Conservation (phyloP, 1,284 basidiomycete genomes). For the Ceratobasidium sp. region DNA sequence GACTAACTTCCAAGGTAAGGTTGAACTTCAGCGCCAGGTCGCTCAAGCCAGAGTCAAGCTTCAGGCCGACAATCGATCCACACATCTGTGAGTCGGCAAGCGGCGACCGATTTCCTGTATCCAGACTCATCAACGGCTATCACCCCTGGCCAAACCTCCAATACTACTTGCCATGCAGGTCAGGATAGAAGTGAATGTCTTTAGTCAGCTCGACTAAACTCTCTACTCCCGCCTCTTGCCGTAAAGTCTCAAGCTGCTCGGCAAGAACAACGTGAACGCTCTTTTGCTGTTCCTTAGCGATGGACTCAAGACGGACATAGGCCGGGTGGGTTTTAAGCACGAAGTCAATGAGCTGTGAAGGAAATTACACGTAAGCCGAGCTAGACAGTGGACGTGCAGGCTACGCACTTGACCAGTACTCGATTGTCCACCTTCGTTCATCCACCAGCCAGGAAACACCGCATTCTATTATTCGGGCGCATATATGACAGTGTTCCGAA, state of each 20-base stretch:
- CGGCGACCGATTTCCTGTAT: slow-evolving; percentile 91
- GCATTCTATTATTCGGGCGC: slow-evolving; percentile 68
- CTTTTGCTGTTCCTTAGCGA: slow-evolving; percentile 61
- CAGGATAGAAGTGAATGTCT: slow-evolving; percentile 94
- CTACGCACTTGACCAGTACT: slow-evolving; percentile 89
- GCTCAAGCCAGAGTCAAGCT: slow-evolving; percentile 80
- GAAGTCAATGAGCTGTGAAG: slow-evolving; percentile 87
- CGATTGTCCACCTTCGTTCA: slow-evolving; percentile 99
- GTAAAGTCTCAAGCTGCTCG: slow-evolving; percentile 79
- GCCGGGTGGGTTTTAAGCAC: slow-evolving; percentile 94
- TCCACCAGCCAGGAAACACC: slow-evolving; percentile 96
- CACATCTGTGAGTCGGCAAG: slow-evolving; percentile 95
- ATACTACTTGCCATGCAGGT: slow-evolving; percentile 78
- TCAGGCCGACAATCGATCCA: slow-evolving; percentile 90
- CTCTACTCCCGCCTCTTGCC: slow-evolving; percentile 68
- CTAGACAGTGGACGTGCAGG: slow-evolving; percentile 14
- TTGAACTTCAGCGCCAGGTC: slow-evolving; percentile 94
- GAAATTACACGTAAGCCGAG: neutral
- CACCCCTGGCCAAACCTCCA: slow-evolving; percentile 9
- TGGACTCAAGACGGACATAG: slow-evolving; percentile 75
- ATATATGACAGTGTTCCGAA: neutral
- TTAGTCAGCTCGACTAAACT: slow-evolving; percentile 90
- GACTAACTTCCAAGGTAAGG: slow-evolving; percentile 82
- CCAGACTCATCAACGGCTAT: neutral
- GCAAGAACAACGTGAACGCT: slow-evolving; percentile 74